Evolutionary conservation across 306 rosid species (phyloP).

Genomic region (Inga leiocalycina): DNA sequence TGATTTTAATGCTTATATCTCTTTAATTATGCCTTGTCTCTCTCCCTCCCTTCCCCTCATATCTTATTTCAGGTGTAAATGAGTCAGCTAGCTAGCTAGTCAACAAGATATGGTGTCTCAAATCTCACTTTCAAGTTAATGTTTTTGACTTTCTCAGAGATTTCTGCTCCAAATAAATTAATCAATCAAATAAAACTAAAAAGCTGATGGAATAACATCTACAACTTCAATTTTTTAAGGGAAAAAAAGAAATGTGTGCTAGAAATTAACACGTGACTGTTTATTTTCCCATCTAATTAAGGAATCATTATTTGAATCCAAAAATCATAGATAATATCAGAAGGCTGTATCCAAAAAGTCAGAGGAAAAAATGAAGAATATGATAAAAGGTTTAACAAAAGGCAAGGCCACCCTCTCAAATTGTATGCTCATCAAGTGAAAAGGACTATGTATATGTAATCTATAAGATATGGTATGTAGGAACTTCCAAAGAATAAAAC

Average conservation of each 20-base stretch:
- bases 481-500: conserved; percentile 61
- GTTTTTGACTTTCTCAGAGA: neutral
- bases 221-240: too few relatives aligned
- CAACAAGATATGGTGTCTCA: conserved; percentile 26
- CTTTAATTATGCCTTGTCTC: conserved; percentile 41
- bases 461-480: conserved; percentile 34
- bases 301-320: conserved; percentile 13
- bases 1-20: conserved; percentile 49
- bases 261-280: neutral
- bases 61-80: conserved; percentile 49
- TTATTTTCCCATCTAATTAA: neutral
- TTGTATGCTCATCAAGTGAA: conserved; percentile 37
- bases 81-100: conserved; percentile 32
- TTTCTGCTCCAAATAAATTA: neutral
- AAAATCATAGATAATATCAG: neutral
- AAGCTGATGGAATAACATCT: neutral
- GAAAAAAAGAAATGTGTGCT: neutral
- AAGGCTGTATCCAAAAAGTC: neutral
- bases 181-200: neutral
- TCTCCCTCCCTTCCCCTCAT: conserved; percentile 21
- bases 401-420: conserved; percentile 7
- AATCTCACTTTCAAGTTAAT: neutral
- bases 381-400: conserved; percentile 15
- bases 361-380: conserved; percentile 29
- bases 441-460: conserved; percentile 52